A percentile compares a stretch with the other conserved stretches of the same genome.
Evolutionary conservation across 2,329 filamentous ascomycete genomes (phyloP).

Genomic region (Aspergillus novofumigatus): DNA sequence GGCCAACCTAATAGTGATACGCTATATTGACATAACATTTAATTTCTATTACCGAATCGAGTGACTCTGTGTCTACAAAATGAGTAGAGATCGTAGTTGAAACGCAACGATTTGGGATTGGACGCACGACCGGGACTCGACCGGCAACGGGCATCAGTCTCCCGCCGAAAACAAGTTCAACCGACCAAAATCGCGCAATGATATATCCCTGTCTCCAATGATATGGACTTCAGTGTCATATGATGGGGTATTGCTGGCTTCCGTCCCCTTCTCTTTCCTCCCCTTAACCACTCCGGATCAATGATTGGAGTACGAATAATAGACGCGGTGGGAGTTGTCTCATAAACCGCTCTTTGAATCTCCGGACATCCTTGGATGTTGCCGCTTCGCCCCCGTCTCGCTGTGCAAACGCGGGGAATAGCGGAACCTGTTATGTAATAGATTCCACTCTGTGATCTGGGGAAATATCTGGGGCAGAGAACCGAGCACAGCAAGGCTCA

Average conservation of each 20-base stretch:
- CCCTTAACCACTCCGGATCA: not conserved
- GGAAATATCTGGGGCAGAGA: slow-evolving; percentile 4
- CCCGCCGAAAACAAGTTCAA: not conserved
- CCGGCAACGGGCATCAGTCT: not conserved
- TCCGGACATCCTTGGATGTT: not conserved
- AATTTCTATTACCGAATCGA: not conserved
- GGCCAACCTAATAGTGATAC: not conserved
- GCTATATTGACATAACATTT: not conserved
- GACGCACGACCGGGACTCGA: not conserved
- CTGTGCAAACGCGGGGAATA: slow-evolving; percentile 21
- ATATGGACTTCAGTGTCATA: not conserved
- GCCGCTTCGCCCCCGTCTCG: slow-evolving; percentile 4
- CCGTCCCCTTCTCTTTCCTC: not conserved
- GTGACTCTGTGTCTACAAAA: not conserved
- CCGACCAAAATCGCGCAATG: not conserved
- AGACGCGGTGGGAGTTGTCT: not conserved
- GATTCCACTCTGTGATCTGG: slow-evolving; percentile 21
- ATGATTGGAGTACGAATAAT: not conserved
- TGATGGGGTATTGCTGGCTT: not conserved
- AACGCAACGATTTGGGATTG: not conserved
- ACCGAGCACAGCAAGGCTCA: not conserved
- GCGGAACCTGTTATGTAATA: slow-evolving; percentile 26
- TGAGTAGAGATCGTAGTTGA: not conserved
- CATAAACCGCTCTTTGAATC: not conserved
- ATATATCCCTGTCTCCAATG: not conserved